Evolutionary conservation across 148 eudicot species (phyloP).

Genomic region (Polygonum maritimum): DNA sequence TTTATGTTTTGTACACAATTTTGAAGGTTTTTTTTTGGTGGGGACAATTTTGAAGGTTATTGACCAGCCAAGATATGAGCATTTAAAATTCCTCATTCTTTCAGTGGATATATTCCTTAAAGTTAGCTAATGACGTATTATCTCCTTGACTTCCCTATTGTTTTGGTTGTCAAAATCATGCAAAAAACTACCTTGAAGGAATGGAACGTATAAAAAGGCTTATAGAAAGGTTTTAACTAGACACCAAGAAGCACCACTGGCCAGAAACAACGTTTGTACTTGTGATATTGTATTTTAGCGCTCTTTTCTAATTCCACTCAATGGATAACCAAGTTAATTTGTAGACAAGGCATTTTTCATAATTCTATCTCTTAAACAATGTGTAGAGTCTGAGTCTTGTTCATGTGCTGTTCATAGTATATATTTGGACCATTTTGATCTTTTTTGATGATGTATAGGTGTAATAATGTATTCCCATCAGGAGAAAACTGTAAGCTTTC

Average conservation of each 20-base stretch:
- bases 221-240: neutral
- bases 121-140: no score
- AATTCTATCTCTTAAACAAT: neutral
- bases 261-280: neutral
- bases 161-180: no score
- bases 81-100: neutral
- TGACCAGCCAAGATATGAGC: neutral
- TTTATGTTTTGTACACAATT: neutral
- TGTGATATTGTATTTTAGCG: neutral
- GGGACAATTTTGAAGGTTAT: neutral
- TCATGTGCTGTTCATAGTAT: neutral
- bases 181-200: no score
- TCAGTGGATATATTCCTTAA: no score
- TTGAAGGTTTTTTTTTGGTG: neutral
- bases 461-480: neutral
- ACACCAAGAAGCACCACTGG: no score
- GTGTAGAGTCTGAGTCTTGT: neutral
- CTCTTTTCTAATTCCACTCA: neutral
- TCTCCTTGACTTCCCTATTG: no score
- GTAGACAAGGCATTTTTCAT: neutral
- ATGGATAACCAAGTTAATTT: neutral
- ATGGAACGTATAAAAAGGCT: no score
- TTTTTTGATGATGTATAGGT: neutral
- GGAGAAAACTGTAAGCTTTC: neutral
- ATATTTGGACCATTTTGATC: neutral